phyloP scores from a whole-genome alignment of 805 yeast species.

The Starmerella ratchasimensis region DNA sequence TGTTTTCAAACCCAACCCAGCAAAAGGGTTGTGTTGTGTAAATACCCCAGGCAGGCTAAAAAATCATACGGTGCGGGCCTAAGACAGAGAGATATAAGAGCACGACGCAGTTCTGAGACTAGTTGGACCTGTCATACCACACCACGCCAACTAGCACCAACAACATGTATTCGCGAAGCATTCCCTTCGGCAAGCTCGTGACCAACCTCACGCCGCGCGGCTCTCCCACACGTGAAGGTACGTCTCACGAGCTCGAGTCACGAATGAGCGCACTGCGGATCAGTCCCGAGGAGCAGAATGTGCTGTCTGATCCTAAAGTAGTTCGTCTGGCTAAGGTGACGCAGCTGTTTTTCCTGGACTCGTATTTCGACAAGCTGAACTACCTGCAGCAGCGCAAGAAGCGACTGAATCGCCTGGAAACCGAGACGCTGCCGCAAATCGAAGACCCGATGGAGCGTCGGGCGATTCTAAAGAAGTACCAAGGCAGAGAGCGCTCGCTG shows the following conservation, averaged over 20 bases:
- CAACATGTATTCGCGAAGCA: slow-evolving; percentile 11
- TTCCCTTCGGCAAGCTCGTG: slow-evolving; percentile 18
- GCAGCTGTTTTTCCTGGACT: slow-evolving; percentile 85
- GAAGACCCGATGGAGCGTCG: slow-evolving; percentile 31
- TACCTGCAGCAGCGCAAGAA: slow-evolving; percentile 79
- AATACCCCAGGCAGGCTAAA: too few species aligned
- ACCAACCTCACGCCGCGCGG: slow-evolving; percentile 11
- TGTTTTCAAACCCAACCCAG: neutral
- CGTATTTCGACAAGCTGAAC: slow-evolving; percentile 90
- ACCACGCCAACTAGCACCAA: too few species aligned
- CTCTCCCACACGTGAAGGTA: slow-evolving; percentile 7
- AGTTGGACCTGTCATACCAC: too few species aligned
- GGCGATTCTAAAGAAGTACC: slow-evolving; percentile 62
- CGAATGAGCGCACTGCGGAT: slow-evolving; percentile 10
- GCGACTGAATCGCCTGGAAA: slow-evolving; percentile 58
- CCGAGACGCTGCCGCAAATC: slow-evolving; percentile 29
- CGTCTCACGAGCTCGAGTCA: slow-evolving; percentile 5
- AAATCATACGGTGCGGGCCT: too few species aligned
- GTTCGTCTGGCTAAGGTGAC: slow-evolving; percentile 80
- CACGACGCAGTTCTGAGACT: too few species aligned
- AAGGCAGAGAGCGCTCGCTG: slow-evolving; percentile 70
- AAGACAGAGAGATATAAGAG: too few species aligned
- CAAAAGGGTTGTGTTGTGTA: too few species aligned
- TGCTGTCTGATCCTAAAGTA: slow-evolving; percentile 60
- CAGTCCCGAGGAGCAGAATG: slow-evolving; percentile 23